Evolutionary conservation across 2,329 filamentous ascomycete genomes (phyloP).

Genomic region (Calonectria hawksworthii): DNA sequence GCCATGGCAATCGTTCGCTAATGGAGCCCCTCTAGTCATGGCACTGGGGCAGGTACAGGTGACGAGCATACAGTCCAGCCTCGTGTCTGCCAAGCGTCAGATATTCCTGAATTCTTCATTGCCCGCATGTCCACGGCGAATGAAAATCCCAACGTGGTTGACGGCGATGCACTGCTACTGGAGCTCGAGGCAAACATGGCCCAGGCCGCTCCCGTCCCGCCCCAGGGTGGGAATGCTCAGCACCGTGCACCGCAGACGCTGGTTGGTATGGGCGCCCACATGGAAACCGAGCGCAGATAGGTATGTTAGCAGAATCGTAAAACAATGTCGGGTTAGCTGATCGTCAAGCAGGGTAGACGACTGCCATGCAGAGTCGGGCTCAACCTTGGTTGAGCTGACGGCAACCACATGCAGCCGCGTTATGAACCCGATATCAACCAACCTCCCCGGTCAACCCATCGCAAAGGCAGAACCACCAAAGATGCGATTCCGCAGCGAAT

Average conservation of each 20-base stretch:
- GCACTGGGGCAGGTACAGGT: neutral
- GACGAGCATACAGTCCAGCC: neutral
- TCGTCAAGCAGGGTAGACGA: neutral
- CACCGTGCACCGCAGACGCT: neutral
- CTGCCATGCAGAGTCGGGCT: neutral
- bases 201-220: neutral
- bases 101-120: slow-evolving; percentile 18
- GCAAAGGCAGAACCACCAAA: neutral
- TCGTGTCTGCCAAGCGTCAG: neutral
- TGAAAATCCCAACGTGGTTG: neutral
- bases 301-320: neutral
- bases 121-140: slow-evolving; percentile 4
- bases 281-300: neutral
- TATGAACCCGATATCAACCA: neutral
- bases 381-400: neutral
- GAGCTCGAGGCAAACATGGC: slow-evolving; percentile 10
- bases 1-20: slow-evolving; percentile 4
- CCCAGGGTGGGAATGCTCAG: neutral
- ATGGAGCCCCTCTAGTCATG: neutral
- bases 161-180: neutral
- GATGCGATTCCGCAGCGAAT: neutral
- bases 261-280: neutral
- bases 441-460: neutral
- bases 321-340: neutral
- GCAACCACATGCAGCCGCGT: neutral